Base-by-base conservation (phyloP, 768 basidiomycete genomes). In the Xerocomus potaroensis region DNA sequence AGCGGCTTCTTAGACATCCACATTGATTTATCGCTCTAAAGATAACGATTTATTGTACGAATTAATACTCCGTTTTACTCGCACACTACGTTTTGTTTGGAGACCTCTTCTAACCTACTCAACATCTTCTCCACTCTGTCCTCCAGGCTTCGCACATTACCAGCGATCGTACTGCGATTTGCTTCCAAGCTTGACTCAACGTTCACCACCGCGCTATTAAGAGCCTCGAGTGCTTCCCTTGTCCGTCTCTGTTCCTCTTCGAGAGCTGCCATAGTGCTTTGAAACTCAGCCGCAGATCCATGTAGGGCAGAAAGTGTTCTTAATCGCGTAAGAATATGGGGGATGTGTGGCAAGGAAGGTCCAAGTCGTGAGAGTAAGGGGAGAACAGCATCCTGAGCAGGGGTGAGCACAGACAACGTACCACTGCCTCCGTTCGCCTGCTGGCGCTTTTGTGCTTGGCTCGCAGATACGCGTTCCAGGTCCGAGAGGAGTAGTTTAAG, bases 401-500 rank as follows among this genome's bases (percentile, higher is more conserved):
- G 62, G 0, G 70, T 62, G 0, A 63, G 48, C 8, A 58, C 23
- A 23, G 35, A 56, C 18, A 55, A 34, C 14, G 53, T 43, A 26
- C 53, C 51, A 6, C 49, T 38, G 30, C 51, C 49, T 37, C 43
- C 41, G 19, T 32, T 45, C 21, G 47, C 34, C 32, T 49, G 49
- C 49, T 43, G 64, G 50, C 49, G 65, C 50, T 56, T 62, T 44
- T 47, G 63, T 31, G 16, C 11, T 34, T 65, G 64, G 11, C 69
- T 74, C 6, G 64, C 62, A 27, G 84, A 81, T 4, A 80, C 78
- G 24, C 94, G 84, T 41, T 98, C 95, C 41, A 99, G 78, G 66
- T 99, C 96, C 1, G 92, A 85, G 12, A 95, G 75, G 15, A 98
- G 78, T 8, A 97, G 72, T 60, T 98, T 99, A 50, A 98, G 78